Conservation (phyloP, 2,329 filamentous ascomycete genomes). For the Dothideomycetes sp. region DNA sequence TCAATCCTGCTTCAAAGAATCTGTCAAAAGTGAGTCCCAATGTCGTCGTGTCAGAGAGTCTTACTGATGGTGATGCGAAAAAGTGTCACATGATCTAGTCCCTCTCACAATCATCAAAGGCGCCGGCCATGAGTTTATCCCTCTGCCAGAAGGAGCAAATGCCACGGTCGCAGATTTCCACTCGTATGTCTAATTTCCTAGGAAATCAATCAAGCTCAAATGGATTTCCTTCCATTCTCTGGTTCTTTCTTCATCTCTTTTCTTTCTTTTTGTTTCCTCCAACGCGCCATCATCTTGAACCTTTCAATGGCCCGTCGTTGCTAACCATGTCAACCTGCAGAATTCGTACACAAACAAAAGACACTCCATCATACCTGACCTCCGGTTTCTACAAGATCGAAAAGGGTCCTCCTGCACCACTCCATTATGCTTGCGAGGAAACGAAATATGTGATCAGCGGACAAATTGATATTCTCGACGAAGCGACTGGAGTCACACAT, state of each 20-base stretch:
- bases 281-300: not conserved
- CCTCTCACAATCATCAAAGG: slow-evolving; percentile 20
- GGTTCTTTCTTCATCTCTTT: too few species aligned
- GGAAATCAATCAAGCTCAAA: too few species aligned
- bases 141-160: slow-evolving; percentile 15
- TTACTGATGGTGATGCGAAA: not conserved
- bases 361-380: slow-evolving; percentile 15
- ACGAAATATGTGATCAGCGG: slow-evolving; percentile 18
- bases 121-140: slow-evolving; percentile 17
- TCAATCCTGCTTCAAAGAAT: not conserved
- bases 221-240: too few species aligned
- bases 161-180: slow-evolving; percentile 19
- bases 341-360: slow-evolving; percentile 17
- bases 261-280: not conserved
- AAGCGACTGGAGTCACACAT: slow-evolving; percentile 18
- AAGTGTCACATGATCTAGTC: slow-evolving; percentile 12
- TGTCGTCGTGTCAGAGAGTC: not conserved
- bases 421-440: slow-evolving; percentile 18
- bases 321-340: not conserved
- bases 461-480: slow-evolving; percentile 19
- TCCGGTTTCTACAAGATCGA: slow-evolving; percentile 20
- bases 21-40: not conserved
- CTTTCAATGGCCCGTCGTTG: not conserved
- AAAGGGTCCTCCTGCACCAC: slow-evolving; percentile 13
- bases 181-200: slow-evolving; percentile 3